Percentiles rank a stretch among this genome's conserved stretches.
Evolutionary conservation across 225 moss, liverwort and hornwort genomes (phyloP).

Genomic region (Anthoceros angustus): DNA sequence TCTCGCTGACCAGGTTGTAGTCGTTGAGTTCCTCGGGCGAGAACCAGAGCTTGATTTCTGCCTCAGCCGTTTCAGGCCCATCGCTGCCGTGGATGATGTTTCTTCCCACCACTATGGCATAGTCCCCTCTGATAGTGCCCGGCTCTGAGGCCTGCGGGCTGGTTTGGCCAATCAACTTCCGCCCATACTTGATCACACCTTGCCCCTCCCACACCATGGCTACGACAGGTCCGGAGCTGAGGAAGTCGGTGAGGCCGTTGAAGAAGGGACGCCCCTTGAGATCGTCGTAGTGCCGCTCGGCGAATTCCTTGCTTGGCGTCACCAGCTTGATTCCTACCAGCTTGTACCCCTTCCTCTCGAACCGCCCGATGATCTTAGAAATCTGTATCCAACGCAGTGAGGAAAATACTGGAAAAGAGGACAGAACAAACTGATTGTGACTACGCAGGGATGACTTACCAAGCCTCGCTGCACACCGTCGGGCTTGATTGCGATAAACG

Average conservation of each 20-base stretch:
- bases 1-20: constrained; percentile 39
- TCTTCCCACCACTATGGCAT: constrained; percentile 6
- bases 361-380: constrained; percentile 55
- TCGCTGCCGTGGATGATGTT: constrained; percentile 60
- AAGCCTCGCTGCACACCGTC: constrained; percentile 73
- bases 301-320: constrained; percentile 59
- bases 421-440: neutral
- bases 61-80: constrained; percentile 48
- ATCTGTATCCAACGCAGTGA: constrained; percentile 15
- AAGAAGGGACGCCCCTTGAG: constrained; percentile 59
- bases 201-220: constrained; percentile 87
- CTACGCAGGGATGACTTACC: constrained; percentile 13
- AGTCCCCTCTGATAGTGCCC: constrained; percentile 59
- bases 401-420: too few species aligned
- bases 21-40: constrained; percentile 50
- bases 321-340: constrained; percentile 59
- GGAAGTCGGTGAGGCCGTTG: constrained; percentile 55
- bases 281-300: constrained; percentile 69
- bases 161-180: constrained; percentile 70
- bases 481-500: constrained; percentile 78
- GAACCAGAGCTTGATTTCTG: constrained; percentile 52
- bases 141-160: constrained; percentile 56
- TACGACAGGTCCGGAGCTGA: constrained; percentile 77
- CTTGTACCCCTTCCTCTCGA: constrained; percentile 76
- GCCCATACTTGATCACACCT: constrained; percentile 72